Evolutionary conservation across 768 basidiomycete genomes (phyloP), one percentile per base, ranked within the genome.

Genomic region (Boletus sensibilis): DNA sequence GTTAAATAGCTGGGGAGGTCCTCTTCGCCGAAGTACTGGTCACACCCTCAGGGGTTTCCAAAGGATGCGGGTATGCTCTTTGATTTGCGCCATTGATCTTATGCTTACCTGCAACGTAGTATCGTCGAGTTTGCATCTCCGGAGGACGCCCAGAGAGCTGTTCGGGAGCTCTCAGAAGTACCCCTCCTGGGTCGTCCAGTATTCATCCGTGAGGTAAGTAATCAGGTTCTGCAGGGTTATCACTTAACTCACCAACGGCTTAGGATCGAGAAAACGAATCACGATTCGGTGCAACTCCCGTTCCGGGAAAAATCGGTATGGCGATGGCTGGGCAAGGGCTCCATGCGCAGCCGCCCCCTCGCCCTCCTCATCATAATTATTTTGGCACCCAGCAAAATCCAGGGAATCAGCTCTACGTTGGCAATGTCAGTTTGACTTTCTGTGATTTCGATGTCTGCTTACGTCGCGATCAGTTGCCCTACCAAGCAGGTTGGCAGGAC

Each of bases 11-110:
- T 86, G 96, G 96, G 82, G 94, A 95, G 82, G 95, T 98, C 72
- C 88, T 96, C 75, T 99, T 99, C 86, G 92, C 96, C 84, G 96
- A 99, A 87, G 94, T 99, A 66, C 86, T 99, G 69, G 80, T 94
- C 65, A 97, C 97, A 7, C 96, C 96, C 16, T 95, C 91, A 21
- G 96, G 96, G 31, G 85, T 96, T 52, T 98, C 95, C 25, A 99
- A 99, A 74, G 96, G 96, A 72, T 99, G 96, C 87, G 96, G 96
- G 97, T 98, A 68, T 76, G 95, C 83, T 8, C 21, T 44, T 40
- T 49, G 44, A 29, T 35, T 44, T 37, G 6, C 6, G 3, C 1
- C 21, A 0, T 16, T 16, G 13, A 12, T 41, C 39, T 29, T 27
- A 27, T 44, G 34, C 59, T 76, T 13, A 69, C 41, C 8, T 34